A percentile compares a stretch with the other conserved stretches of the same genome.
These are phyloP conservation scores for Aaosphaeria arxii DNA, from an alignment of 2,329 filamentous ascomycete genomes.

Conservation along the genomic window DNA sequence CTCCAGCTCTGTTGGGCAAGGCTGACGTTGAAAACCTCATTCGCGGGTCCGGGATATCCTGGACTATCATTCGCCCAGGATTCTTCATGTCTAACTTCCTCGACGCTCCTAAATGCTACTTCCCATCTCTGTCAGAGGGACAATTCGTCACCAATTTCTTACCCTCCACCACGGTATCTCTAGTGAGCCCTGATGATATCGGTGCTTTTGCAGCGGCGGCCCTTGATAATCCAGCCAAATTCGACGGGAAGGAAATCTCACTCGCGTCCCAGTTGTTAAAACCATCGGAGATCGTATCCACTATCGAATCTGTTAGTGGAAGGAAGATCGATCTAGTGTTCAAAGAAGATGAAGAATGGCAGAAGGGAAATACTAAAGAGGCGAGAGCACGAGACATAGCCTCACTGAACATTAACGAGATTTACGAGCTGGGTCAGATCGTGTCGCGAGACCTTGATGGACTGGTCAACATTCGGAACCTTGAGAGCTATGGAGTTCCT, in stretches of 20 bases:
- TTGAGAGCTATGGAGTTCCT: not conserved
- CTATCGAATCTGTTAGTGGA: not conserved
- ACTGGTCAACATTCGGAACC: not conserved
- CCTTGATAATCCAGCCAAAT: constrained; percentile 42
- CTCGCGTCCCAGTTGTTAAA: constrained; percentile 43
- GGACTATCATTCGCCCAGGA: constrained; percentile 51
- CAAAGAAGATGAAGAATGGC: not conserved
- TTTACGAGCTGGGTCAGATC: not conserved
- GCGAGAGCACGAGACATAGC: too few species aligned
- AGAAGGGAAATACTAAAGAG: not conserved
- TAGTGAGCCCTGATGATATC: constrained; percentile 50
- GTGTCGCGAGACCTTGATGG: not conserved
- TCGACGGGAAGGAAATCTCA: constrained; percentile 39
- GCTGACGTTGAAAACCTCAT: constrained; percentile 39
- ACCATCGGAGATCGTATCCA: constrained; percentile 34
- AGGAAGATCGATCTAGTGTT: not conserved
- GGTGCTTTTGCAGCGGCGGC: constrained; percentile 46
- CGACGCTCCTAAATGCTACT: constrained; percentile 37
- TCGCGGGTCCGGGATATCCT: constrained; percentile 33
- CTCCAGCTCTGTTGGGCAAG: constrained; percentile 38
- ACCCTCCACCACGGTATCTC: constrained; percentile 37
- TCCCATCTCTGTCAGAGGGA: constrained; percentile 39
- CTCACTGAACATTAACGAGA: not conserved
- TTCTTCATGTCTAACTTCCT: constrained; percentile 54
- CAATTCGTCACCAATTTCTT: constrained; percentile 37